phyloP scores from a whole-genome alignment of 2,329 filamentous ascomycete species.

The Cyphellophora europaea region DNA sequence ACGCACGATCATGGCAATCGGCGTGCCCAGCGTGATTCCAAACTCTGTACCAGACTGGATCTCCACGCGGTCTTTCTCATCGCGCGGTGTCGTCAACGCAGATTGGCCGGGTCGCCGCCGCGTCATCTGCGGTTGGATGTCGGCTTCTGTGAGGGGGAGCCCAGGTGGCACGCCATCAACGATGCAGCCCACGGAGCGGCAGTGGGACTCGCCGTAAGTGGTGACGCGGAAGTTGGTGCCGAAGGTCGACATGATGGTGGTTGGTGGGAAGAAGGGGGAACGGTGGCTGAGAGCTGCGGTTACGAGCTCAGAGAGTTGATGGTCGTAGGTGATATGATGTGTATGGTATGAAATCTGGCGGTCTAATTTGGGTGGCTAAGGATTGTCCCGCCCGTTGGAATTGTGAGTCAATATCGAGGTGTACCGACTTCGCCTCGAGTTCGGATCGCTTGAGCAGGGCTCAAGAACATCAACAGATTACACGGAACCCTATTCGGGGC shows the following conservation, averaged over 20 bases:
- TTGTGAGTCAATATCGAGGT: not conserved
- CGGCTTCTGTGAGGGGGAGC: constrained; percentile 71
- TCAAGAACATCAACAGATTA: not conserved
- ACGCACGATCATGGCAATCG: constrained; percentile 75
- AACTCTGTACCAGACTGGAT: constrained; percentile 92
- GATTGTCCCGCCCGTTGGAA: not conserved
- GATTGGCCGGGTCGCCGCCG: constrained; percentile 82
- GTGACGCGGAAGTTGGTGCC: constrained; percentile 73
- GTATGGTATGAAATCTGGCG: not conserved
- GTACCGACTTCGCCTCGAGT: not conserved
- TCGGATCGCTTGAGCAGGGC: not conserved
- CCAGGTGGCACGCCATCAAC: constrained; percentile 87
- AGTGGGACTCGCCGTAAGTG: constrained; percentile 83
- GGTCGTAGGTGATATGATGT: not conserved
- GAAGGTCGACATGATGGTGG: constrained; percentile 69
- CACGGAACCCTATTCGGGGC: no score
- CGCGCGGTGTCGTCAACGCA: constrained; percentile 78
- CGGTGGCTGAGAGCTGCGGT: not conserved
- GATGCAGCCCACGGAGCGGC: constrained; percentile 86
- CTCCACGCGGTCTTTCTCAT: constrained; percentile 84
- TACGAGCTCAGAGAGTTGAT: not conserved
- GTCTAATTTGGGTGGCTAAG: not conserved
- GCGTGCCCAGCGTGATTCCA: constrained; percentile 81
- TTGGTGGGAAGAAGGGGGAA: not conserved
- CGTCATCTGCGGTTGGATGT: constrained; percentile 93